Conservation (phyloP, 1,139 yeast genomes). For the Hemisphaericaspora lyxosophila region DNA sequence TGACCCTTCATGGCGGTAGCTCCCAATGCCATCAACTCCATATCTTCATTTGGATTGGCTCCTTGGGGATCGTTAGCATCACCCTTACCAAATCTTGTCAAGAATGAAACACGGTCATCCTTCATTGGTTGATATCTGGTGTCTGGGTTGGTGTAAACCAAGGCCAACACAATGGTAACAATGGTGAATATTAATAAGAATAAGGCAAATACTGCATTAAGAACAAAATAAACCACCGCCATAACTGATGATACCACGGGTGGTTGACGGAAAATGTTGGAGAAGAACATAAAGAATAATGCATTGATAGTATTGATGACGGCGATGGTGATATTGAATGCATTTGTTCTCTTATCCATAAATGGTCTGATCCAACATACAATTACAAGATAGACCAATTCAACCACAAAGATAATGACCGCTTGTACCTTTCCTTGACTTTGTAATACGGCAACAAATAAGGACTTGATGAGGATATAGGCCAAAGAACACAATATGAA, state of each 20-base stretch:
- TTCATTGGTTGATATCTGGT: slow-evolving; percentile 94
- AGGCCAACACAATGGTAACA: slow-evolving; percentile 80
- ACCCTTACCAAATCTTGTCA: slow-evolving; percentile 60
- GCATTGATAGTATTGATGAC: slow-evolving; percentile 80
- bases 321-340: slow-evolving; percentile 82
- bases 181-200: slow-evolving; percentile 81
- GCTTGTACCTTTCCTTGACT: slow-evolving; percentile 78
- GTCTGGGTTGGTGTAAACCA: slow-evolving; percentile 89
- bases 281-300: slow-evolving; percentile 83
- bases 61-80: slow-evolving; percentile 27
- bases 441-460: slow-evolving; percentile 87
- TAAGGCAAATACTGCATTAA: slow-evolving; percentile 88
- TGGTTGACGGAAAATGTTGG: slow-evolving; percentile 81
- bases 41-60: slow-evolving; percentile 47
- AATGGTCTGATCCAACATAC: slow-evolving; percentile 78
- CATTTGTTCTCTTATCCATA: slow-evolving; percentile 92
- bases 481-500: slow-evolving; percentile 66
- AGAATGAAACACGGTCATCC: slow-evolving; percentile 92
- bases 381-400: slow-evolving; percentile 62
- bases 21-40: slow-evolving; percentile 86
- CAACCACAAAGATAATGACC: slow-evolving; percentile 71
- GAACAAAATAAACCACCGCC: slow-evolving; percentile 87
- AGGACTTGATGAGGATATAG: slow-evolving; percentile 71
- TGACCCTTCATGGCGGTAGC: slow-evolving; percentile 85
- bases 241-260: slow-evolving; percentile 85